Base-by-base conservation (phyloP, 768 basidiomycete species). In the Collybia sordida region DNA sequence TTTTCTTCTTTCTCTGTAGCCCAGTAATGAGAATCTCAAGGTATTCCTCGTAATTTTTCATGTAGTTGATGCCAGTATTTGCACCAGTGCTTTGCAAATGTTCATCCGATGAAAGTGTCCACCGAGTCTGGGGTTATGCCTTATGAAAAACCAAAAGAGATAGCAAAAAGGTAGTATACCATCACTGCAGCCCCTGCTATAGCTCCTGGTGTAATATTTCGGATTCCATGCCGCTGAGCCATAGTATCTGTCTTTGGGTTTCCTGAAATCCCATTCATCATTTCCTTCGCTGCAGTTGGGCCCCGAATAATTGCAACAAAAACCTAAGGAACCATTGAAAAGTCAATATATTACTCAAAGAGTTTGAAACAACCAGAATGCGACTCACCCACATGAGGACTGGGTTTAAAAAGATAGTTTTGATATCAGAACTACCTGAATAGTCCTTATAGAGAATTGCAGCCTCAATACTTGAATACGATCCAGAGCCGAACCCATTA, bases 281-380 rank as follows among this genome's bases (percentile, higher is more conserved):
- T 50, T 12, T 51, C 24, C 18, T 51, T 56, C 17, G 19, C 57
- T 4, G 57, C 38, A 2, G 4, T 59, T 4, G 57, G 57, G n/a
- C 57, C 55, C 40, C 55, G 47, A 38, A 59, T 59, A 34, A 59
- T 17, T n/a, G 57, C 48, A 19, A 56, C 40, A n/a, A 39, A 56
- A 18, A 59, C 14, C 57, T 59, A 14, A 17, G 27, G 14, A 38
- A 45, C 47, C n/a, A n/a, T n/a, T n/a, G n/a, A n/a, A n/a, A n/a
- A n/a, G n/a, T n/a, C 31, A 39, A 22, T 51, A 38, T 31, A 21
- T 43, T 42, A 22, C n/a, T 31, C 21, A 43, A 23, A 11, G 39
- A 12, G 21, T 38, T 17, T 38, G 38, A 49, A 49, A 19, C n/a
- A n/a, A n/a, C n/a, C n/a, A n/a, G n/a, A n/a, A n/a, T n/a, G n/a